phyloP scores from a whole-genome alignment of 495 filamentous ascomycete genomes.

The Thozetella sp. region DNA sequence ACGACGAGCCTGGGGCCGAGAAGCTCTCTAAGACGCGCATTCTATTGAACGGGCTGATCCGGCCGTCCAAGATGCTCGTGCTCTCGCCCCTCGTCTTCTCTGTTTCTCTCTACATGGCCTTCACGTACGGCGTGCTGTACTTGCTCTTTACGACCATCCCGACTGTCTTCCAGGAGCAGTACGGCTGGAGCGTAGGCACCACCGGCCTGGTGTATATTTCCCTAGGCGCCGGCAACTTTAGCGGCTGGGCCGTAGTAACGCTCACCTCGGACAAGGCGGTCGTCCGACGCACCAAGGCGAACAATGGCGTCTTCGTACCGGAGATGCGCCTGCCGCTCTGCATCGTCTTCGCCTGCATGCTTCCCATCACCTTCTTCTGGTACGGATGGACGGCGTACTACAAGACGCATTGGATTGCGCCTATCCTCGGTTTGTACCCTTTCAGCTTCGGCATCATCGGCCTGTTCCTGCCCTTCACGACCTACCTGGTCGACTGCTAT shows the following conservation, averaged over 20 bases:
- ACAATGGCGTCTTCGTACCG: slow-evolving; percentile 57
- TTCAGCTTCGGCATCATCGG: slow-evolving; percentile 55
- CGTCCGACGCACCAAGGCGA: slow-evolving; percentile 39
- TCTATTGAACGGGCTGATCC: slow-evolving; percentile 44
- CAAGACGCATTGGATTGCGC: slow-evolving; percentile 44
- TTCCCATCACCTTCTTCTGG: slow-evolving; percentile 48
- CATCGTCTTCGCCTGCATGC: slow-evolving; percentile 32
- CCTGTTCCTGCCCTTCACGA: slow-evolving; percentile 53
- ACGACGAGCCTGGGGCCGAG: slow-evolving; percentile 16
- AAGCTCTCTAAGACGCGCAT: slow-evolving; percentile 18
- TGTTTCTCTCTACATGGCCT: slow-evolving; percentile 73
- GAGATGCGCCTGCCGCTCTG: slow-evolving; percentile 52
- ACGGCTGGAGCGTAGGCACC: slow-evolving; percentile 37
- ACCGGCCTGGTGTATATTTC: slow-evolving; percentile 47
- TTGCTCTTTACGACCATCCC: slow-evolving; percentile 76
- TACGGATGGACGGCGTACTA: slow-evolving; percentile 44
- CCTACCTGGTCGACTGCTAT: slow-evolving; percentile 63
- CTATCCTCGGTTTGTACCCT: slow-evolving; percentile 51
- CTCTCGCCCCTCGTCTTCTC: slow-evolving; percentile 67
- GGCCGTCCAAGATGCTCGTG: slow-evolving; percentile 58
- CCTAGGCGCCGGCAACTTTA: slow-evolving; percentile 43
- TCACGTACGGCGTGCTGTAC: slow-evolving; percentile 76
- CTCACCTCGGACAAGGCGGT: slow-evolving; percentile 40
- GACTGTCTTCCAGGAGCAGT: slow-evolving; percentile 56
- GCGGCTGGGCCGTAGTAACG: slow-evolving; percentile 30